Evolutionary conservation across 495 filamentous ascomycete genomes (phyloP).

Genomic region (Aspergillus cavernicola): DNA sequence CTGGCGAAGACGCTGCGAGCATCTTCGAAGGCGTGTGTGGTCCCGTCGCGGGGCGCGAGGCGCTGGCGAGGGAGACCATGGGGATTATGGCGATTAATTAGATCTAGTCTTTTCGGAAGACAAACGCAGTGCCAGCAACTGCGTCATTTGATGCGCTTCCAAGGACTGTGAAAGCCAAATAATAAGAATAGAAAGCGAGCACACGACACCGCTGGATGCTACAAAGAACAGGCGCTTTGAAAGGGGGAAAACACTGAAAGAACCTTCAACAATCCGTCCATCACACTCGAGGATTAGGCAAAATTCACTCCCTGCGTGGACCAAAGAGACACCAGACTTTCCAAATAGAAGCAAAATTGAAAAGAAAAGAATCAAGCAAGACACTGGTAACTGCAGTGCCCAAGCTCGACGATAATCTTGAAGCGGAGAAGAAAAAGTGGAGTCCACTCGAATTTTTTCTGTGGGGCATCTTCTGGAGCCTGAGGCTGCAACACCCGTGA

Average conservation of each 20-base stretch:
- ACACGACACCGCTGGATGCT: slow-evolving; percentile 23
- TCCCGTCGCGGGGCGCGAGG: slow-evolving; percentile 30
- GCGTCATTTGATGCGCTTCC: slow-evolving; percentile 24
- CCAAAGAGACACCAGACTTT: not conserved
- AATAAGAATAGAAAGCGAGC: slow-evolving; percentile 11
- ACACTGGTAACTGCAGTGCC: too few relatives aligned
- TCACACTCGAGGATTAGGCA: slow-evolving; percentile 1
- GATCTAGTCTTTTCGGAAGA: slow-evolving; percentile 9
- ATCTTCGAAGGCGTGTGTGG: slow-evolving; percentile 30
- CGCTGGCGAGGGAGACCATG: slow-evolving; percentile 45
- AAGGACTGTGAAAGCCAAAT: not conserved
- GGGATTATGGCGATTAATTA: slow-evolving; percentile 7
- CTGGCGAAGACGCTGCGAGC: slow-evolving; percentile 33
- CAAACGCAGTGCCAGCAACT: slow-evolving; percentile 3
- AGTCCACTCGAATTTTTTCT: slow-evolving; percentile 12
- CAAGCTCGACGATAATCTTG: too few relatives aligned
- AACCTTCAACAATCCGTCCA: slow-evolving; percentile 13
- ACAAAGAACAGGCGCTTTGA: slow-evolving; percentile 10
- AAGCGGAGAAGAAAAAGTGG: slow-evolving; percentile 16
- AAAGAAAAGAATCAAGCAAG: not conserved
- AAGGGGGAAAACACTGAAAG: not conserved
- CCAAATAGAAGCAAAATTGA: not conserved
- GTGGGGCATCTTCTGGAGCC: slow-evolving; percentile 24
- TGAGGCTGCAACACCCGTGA: slow-evolving; percentile 22
- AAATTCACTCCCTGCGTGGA: slow-evolving; percentile 1